Base-by-base conservation (phyloP, 345 rosid genomes). In the Camelina laxa region DNA sequence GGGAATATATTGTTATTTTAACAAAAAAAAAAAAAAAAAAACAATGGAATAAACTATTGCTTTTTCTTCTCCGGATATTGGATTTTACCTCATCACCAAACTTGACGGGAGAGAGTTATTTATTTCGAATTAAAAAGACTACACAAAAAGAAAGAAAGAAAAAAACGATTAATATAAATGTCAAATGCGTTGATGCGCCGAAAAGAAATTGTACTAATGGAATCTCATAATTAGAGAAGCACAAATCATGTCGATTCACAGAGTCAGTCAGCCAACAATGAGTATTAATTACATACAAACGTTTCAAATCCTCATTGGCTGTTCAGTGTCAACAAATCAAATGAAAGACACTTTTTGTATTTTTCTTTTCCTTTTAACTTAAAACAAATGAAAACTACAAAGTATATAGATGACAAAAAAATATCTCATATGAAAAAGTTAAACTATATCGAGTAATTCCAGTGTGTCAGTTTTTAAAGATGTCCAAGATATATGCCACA, bases 291-390 rank as follows among this genome's bases (percentile, higher is more conserved):
- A 15, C 19, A 27, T 27, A 27, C 5, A 27, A 19, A 56, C 71
- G 71, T 73, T 54, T 73, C 65, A 36, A 16, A 7, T 35, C 21
- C 33, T 65, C 30, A 74, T 57, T 65, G 78, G 78, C 50, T 65
- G 9, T 50, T 36, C 2, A 1, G 9, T 33, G 5, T 21, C 51
- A 44, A 47, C 58, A 33, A 74, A 45, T 56, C 59, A 65, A 45
- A 21, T 55, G 65, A 65, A 44, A 42, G 44, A 31, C 41, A 65
- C 19, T 44, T 47, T 45, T 17, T 54, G 47, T 55, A 53, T 54
- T 54, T 10, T 27, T 16, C 15, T 33, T 33, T 27, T 27, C 30
- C 30, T 27, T 27, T 4, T 27, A 21, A 19, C 11, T 8, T 5
- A 1, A 31, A 69, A 44, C 20, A 57, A 44, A 69, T 4, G 30